Evolutionary conservation across 495 filamentous ascomycete genomes (phyloP), one percentile per base, ranked within the genome.

Genomic region (Chaetomium tenue): DNA sequence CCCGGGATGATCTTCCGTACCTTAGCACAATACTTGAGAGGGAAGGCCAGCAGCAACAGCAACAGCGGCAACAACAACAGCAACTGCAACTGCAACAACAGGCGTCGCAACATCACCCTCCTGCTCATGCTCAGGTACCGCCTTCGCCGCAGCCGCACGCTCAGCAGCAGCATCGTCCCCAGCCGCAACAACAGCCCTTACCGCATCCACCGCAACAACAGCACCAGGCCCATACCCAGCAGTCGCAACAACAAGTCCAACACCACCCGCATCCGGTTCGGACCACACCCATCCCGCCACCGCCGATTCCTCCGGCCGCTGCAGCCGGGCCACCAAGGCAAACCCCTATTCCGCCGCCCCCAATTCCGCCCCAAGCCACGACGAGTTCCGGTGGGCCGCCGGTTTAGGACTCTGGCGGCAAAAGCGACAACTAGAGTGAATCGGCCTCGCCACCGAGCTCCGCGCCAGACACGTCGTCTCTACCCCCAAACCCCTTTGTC

Each of bases 1-100:
- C 82, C 0, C 73, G 79, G 18, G 72, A 78, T 0, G 81, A 85
- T 46, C 70, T 85, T 12, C 75, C 78, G 18, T 76, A 81, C 58
- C 75, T 85, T 12, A 82, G 79, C 53, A 71, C 70, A 33, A 66
- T 80, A 11, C 65, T 85, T 1, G 82, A 81, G 37, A 77, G 75
- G 48, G 74, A 78, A 33, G 70, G 76, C 20, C 65, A 60, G 16
- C 65, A 57, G 23, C 65, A 53, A 16, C 68, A 50, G 26, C 33
- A 37, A 37, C 33, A 37, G 9, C 33, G 33, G 11, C 60, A 56
- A 37, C 56, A 64, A 28, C 67, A 53, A 58, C 63, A 54, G 26
- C 61, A 65, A 9, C 62, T 50, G 39, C 9, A 15, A 15, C 16
- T 4, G 25, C 62, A 44, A 18, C 56, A 42, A 18, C 66, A 59